These are phyloP conservation scores for Phlegmacium glaucopus DNA, from an alignment of 768 basidiomycete species.

Conservation along the genomic window DNA sequence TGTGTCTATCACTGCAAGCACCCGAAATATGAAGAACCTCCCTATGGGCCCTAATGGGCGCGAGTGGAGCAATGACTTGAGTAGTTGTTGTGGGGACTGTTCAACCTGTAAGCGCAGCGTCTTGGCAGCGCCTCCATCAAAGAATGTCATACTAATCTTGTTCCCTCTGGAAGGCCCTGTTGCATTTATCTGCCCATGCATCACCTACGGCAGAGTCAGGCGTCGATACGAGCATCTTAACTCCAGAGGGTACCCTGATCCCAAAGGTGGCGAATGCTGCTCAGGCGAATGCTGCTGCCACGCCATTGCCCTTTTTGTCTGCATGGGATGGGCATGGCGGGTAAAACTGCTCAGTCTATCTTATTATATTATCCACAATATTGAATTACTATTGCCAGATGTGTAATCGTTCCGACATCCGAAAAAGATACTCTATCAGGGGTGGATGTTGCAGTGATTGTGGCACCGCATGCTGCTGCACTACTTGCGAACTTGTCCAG, in stretches of 20 bases:
- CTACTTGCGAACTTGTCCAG: conserved; percentile 48
- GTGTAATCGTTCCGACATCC: conserved; percentile 32
- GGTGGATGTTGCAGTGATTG: conserved; percentile 41
- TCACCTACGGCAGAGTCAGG: conserved; percentile 37
- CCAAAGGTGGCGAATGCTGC: too few relatives aligned
- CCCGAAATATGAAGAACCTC: conserved; percentile 32
- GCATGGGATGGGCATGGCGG: too few relatives aligned
- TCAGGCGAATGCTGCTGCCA: too few relatives aligned
- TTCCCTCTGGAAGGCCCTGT: not conserved
- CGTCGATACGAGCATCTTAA: not conserved
- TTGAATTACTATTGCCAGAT: conserved; percentile 22
- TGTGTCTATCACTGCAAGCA: conserved; percentile 21
- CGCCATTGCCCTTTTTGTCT: too few relatives aligned
- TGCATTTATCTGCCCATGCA: conserved; percentile 22
- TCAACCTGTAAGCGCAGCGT: conserved; percentile 33
- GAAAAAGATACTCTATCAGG: conserved; percentile 43
- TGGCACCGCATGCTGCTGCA: conserved; percentile 36
- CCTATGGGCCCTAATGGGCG: conserved; percentile 30
- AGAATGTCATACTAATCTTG: not conserved
- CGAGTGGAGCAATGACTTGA: too few relatives aligned
- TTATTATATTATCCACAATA: too few relatives aligned
- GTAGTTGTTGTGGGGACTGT: conserved; percentile 26
- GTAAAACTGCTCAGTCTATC: too few relatives aligned
- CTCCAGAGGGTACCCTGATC: too few relatives aligned
- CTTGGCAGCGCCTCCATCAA: too few relatives aligned